These are phyloP conservation scores for Chaetoceros tenuissimus DNA, from an alignment of 108 stramenopile genomes.

Conservation along the genomic window DNA sequence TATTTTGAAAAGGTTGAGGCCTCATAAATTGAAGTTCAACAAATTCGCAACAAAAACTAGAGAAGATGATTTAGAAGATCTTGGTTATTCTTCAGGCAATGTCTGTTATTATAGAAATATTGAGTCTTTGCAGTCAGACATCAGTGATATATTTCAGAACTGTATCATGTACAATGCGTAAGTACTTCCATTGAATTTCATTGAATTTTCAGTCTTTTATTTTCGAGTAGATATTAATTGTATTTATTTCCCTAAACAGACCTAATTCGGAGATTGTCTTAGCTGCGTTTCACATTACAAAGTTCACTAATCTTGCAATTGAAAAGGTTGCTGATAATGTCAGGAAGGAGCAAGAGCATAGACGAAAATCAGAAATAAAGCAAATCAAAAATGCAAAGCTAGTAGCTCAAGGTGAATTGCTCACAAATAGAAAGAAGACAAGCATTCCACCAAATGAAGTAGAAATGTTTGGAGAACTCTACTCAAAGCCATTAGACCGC, in stretches of 20 bases:
- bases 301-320: slow-evolving; percentile 5
- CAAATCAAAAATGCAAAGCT: neutral
- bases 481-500: slow-evolving; percentile 10
- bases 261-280: slow-evolving; percentile 29
- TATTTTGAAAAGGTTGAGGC: slow-evolving; percentile 25
- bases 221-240: neutral
- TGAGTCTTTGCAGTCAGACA: slow-evolving; percentile 30
- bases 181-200: neutral
- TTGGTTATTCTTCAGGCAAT: neutral
- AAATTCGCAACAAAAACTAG: neutral
- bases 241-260: neutral
- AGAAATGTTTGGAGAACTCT: slow-evolving; percentile 14
- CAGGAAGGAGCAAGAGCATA: slow-evolving; percentile 3
- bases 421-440: slow-evolving; percentile 1
- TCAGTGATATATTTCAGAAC: slow-evolving; percentile 31
- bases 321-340: slow-evolving; percentile 5
- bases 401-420: neutral
- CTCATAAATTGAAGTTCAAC: neutral
- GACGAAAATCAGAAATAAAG: slow-evolving; percentile 4
- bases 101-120: slow-evolving; percentile 35
- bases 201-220: no score
- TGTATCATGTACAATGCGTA: slow-evolving; percentile 41
- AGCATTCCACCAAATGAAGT: neutral
- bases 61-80: neutral
- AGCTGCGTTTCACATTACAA: slow-evolving; percentile 8